Conservation (phyloP, 2,329 filamentous ascomycete genomes). For the Pestalotiopsis sp. region DNA sequence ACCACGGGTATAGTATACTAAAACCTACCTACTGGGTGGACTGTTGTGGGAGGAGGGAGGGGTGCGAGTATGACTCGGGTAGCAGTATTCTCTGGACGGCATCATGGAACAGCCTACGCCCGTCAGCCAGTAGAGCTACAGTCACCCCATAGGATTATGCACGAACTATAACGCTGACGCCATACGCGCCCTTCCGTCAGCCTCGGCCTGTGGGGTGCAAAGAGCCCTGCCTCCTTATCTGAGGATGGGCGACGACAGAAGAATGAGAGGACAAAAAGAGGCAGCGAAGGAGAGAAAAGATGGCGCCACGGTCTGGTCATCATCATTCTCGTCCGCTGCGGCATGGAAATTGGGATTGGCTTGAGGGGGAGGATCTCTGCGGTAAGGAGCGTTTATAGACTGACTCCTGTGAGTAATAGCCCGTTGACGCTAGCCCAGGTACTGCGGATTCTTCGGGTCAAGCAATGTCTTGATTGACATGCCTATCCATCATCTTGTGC, state of each 20-base stretch:
- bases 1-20: background rate
- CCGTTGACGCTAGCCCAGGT: constrained; percentile 7
- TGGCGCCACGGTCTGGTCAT: background rate
- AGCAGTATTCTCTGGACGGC: background rate
- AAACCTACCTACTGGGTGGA: background rate
- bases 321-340: background rate
- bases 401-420: constrained; percentile 6
- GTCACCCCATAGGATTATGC: too few species aligned
- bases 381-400: background rate
- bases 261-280: too few species aligned
- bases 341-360: constrained; percentile 7
- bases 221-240: background rate
- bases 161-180: too few species aligned
- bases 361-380: background rate
- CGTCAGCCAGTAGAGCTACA: background rate
- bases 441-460: background rate
- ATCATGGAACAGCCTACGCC: background rate
- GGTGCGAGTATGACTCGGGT: constrained; percentile 1
- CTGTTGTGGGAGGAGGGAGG: background rate
- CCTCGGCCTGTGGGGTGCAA: constrained; percentile 24
- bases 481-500: background rate
- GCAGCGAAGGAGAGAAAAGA: background rate
- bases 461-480: background rate
- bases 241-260: too few species aligned
- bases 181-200: background rate